Percentiles rank a stretch among this genome's conserved stretches.
phyloP scores from a whole-genome alignment of 2,329 filamentous ascomycete genomes.

The Apiospora kogelbergensis region DNA sequence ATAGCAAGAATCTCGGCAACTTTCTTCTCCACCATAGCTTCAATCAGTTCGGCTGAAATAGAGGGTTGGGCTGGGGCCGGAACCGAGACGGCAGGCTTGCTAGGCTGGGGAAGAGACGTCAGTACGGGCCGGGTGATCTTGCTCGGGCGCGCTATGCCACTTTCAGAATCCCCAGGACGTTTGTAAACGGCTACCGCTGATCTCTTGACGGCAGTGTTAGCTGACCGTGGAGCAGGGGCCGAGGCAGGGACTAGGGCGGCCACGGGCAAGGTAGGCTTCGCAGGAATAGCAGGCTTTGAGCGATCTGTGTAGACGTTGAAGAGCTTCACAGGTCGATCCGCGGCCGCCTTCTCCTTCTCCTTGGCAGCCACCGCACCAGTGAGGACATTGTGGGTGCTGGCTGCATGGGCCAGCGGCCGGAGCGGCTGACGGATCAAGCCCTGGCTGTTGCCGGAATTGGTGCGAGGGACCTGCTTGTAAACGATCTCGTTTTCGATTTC shows the following conservation, averaged over 20 bases:
- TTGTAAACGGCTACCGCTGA: slow-evolving; percentile 35
- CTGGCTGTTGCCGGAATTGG: slow-evolving; percentile 36
- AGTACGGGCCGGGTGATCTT: slow-evolving; percentile 27
- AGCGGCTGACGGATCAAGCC: slow-evolving; percentile 69
- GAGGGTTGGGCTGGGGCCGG: slow-evolving; percentile 3
- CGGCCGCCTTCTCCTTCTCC: slow-evolving; percentile 48
- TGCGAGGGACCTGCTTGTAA: slow-evolving; percentile 71
- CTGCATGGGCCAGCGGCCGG: slow-evolving; percentile 70
- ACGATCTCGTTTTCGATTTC: slow-evolving; percentile 96
- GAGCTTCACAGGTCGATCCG: slow-evolving; percentile 74
- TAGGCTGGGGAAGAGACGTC: slow-evolving; percentile 18
- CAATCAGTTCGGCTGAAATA: slow-evolving; percentile 74
- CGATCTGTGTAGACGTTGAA: slow-evolving; percentile 88
- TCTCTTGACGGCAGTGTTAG: slow-evolving; percentile 19
- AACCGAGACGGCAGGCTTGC: slow-evolving; percentile 1
- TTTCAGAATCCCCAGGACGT: slow-evolving; percentile 42
- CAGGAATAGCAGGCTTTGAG: slow-evolving; percentile 43
- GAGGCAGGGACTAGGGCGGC: slow-evolving; percentile 15
- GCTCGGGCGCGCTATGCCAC: slow-evolving; percentile 26
- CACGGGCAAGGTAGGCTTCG: slow-evolving; percentile 41
- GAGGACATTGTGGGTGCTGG: slow-evolving; percentile 73
- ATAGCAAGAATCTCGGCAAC: slow-evolving; percentile 85
- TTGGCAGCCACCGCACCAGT: slow-evolving; percentile 53
- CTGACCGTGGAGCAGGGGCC: slow-evolving; percentile 15
- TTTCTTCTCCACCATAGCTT: slow-evolving; percentile 89